Base-by-base conservation (phyloP, 768 basidiomycete species). In the Mycena capillaripes region DNA sequence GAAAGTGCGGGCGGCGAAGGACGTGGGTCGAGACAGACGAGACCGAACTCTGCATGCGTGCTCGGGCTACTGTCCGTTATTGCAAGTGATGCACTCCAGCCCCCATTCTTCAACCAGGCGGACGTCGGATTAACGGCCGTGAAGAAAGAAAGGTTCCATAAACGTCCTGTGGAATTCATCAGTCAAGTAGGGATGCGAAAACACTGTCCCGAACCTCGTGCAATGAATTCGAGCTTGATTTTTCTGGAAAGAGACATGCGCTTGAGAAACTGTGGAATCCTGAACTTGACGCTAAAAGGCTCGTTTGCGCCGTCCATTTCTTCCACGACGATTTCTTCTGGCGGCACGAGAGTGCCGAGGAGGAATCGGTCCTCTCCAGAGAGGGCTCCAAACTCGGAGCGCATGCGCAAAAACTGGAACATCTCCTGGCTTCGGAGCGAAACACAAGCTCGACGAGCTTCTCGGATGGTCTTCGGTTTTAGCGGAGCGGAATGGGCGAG, bases 201-300 rank as follows among this genome's bases (percentile, higher is more conserved):
- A 32, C 6, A 23, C 23, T 17, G 14, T 14, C 11, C 1, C 34
- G 44, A 17, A 70, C 69, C 69, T 50, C 62, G 42, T 1, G 69
- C 69, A 25, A 70, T 57, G 19, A 70, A 70, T 21, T 70, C 69
- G 10, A 70, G 69, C 27, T 23, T 58, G 19, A 70, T 64, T 2
- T 58, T 25, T 44, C 34, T 58, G 0, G 32, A 17, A 4, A 64
- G 56, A 21, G 56, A 17, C 69, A 70, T 70, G 10, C 69, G 69
- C 62, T 70, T 70, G 55, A 50, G 55, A 29, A 50, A 70, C 44
- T 58, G 27, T 1, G 69, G 69, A 12, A 70, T 70, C 56, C 7
- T 63, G 62, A 70, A 70, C 56, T 42, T 58, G 55, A 70, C 69
- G 46, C 55, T 64, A 30, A 70, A 70, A 0, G 69, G 62, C 36